Percentiles rank a stretch among this genome's conserved stretches.
These are phyloP conservation scores for Mentha longifolia DNA, from an alignment of 257 asterid genomes.

Conservation along the genomic window DNA sequence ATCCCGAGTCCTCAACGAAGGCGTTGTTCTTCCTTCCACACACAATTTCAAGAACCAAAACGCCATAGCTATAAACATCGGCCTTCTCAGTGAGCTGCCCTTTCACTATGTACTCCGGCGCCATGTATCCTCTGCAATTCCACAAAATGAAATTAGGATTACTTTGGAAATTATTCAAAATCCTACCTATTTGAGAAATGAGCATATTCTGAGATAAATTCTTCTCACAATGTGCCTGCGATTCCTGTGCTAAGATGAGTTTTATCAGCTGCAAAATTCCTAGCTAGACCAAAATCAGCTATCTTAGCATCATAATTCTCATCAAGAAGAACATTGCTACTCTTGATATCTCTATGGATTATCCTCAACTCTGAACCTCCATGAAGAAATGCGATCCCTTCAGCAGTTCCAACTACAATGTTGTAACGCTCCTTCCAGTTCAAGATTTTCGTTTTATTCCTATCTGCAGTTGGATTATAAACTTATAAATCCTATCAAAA, in stretches of 20 bases:
- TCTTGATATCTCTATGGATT: constrained; percentile 85
- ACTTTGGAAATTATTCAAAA: not conserved
- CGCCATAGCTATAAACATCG: constrained; percentile 84
- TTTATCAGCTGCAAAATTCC: constrained; percentile 75
- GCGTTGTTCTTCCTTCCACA: constrained; percentile 78
- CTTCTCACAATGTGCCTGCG: constrained; percentile 90
- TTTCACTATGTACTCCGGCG: constrained; percentile 89
- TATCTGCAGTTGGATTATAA: constrained; percentile 45
- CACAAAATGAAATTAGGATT: not conserved
- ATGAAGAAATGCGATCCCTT: constrained; percentile 82
- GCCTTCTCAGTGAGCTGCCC: constrained; percentile 99
- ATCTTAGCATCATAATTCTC: constrained; percentile 66
- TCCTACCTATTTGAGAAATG: not conserved
- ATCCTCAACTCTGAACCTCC: constrained; percentile 66
- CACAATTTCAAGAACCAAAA: constrained; percentile 82
- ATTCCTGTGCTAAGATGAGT: constrained; percentile 92
- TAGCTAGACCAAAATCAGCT: constrained; percentile 93
- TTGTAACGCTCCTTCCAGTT: constrained; percentile 77
- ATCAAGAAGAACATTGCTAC: constrained; percentile 86
- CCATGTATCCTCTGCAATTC: constrained; percentile 88
- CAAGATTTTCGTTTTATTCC: constrained; percentile 50
- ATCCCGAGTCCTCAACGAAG: constrained; percentile 62
- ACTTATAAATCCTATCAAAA: not conserved
- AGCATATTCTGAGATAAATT: not conserved
- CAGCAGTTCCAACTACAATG: constrained; percentile 78